Evolutionary conservation across 1,284 basidiomycete genomes (phyloP).

Genomic region (Ceratobasidium sp.): DNA sequence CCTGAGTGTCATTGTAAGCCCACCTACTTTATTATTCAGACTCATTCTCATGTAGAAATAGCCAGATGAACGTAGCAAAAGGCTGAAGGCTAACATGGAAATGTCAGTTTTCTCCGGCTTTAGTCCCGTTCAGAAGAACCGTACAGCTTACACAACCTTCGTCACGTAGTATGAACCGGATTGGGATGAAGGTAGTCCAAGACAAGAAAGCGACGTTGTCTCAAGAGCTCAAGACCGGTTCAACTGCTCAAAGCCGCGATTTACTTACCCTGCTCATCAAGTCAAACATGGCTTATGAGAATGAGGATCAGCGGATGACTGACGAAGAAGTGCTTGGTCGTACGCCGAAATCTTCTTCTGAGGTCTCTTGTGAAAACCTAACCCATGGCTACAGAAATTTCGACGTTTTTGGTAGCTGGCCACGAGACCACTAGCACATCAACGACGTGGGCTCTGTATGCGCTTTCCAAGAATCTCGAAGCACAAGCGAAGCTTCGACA

Average conservation of each 20-base stretch:
- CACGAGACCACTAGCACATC: slow-evolving; percentile 79
- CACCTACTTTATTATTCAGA: background rate
- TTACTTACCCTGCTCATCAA: slow-evolving; percentile 51
- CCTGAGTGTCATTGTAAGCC: background rate
- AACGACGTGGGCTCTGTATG: slow-evolving; percentile 71
- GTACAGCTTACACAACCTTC: background rate
- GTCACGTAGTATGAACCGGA: slow-evolving; percentile 50
- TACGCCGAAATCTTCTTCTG: slow-evolving; percentile 16
- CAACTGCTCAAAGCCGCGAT: slow-evolving; percentile 51
- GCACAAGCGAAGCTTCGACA: slow-evolving; percentile 76
- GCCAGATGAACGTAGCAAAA: slow-evolving; percentile 50
- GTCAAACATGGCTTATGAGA: slow-evolving; percentile 59
- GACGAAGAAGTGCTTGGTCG: slow-evolving; percentile 47
- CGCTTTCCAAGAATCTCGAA: slow-evolving; percentile 67
- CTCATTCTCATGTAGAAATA: slow-evolving; percentile 5
- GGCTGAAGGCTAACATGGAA: slow-evolving; percentile 12
- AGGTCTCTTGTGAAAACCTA: background rate
- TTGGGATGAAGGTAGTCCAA: slow-evolving; percentile 55
- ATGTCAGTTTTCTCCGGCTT: background rate
- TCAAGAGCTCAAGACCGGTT: slow-evolving; percentile 37
- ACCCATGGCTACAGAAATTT: background rate
- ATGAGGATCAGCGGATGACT: slow-evolving; percentile 46
- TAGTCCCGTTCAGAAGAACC: background rate
- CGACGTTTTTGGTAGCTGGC: slow-evolving; percentile 57
- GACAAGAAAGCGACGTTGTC: slow-evolving; percentile 54